These are phyloP conservation scores for Citrus mangshanensis DNA, from an alignment of 345 rosid genomes.

Conservation along the genomic window DNA sequence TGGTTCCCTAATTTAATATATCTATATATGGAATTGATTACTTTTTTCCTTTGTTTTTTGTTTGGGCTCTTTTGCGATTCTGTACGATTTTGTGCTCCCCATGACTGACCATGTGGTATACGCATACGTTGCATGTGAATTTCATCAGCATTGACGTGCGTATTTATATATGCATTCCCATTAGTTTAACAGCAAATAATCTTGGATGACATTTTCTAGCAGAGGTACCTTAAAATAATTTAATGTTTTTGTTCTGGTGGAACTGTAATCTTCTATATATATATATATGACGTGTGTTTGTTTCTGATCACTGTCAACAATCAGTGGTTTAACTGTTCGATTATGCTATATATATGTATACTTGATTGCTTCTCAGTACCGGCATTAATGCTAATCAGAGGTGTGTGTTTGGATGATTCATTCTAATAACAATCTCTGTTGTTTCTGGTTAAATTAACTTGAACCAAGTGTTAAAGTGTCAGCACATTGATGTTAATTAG, in stretches of 20 bases:
- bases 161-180: not conserved
- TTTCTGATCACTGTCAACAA: not conserved
- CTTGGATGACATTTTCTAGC: not conserved
- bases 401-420: not conserved
- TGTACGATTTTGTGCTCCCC: slow-evolving; percentile 57
- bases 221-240: not conserved
- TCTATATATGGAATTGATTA: slow-evolving; percentile 10
- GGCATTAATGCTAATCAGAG: not conserved
- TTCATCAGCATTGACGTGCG: slow-evolving; percentile 16
- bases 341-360: not conserved
- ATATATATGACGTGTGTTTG: not conserved
- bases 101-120: slow-evolving; percentile 39
- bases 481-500: no score
- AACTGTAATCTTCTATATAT: not conserved
- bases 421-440: not conserved
- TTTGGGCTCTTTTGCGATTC: slow-evolving; percentile 39
- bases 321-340: not conserved
- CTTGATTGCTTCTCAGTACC: not conserved
- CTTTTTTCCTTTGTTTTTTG: slow-evolving; percentile 29
- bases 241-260: not conserved
- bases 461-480: no score
- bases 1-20: slow-evolving; percentile 24
- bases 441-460: no score
- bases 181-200: not conserved
- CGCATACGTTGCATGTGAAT: slow-evolving; percentile 33